Conservation (phyloP, 2,329 filamentous ascomycete genomes). For the Anisogramma anomala region DNA sequence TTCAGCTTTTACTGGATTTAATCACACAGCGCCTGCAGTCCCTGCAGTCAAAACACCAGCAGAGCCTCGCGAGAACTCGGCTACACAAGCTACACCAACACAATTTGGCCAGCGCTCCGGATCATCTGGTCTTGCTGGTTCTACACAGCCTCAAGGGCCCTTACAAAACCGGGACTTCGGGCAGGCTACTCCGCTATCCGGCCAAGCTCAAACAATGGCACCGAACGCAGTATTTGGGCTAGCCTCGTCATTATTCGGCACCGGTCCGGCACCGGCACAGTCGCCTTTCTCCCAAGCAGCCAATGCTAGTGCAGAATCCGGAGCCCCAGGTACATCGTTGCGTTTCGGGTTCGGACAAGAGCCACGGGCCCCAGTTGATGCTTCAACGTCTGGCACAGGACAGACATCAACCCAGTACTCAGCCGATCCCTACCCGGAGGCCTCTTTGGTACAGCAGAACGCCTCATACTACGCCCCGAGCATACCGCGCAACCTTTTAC, state of each 20-base stretch:
- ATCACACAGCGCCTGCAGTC: too few relatives aligned
- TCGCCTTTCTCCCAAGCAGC: conserved; percentile 1
- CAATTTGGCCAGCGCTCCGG: background rate
- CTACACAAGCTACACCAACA: background rate
- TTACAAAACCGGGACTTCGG: background rate
- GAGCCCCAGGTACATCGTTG: conserved; percentile 1
- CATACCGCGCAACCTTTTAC: background rate
- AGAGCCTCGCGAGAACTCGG: background rate
- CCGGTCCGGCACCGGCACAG: background rate
- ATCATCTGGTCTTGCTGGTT: background rate
- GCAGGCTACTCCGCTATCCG: background rate
- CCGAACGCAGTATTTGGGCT: background rate
- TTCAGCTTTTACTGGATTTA: background rate
- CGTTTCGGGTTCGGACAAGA: conserved; percentile 12
- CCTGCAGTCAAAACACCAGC: background rate
- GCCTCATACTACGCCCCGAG: background rate
- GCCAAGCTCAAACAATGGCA: background rate
- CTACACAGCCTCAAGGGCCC: background rate
- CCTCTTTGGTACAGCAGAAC: conserved; percentile 5
- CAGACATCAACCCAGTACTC: background rate
- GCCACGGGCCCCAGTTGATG: conserved; percentile 2
- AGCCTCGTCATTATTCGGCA: background rate
- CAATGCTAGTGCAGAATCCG: conserved; percentile 1
- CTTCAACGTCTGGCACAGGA: conserved; percentile 1
- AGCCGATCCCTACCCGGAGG: conserved; percentile 5